Conservation (phyloP, 2,329 filamentous ascomycete species). For the Aspergillus brunneoviolaceus region DNA sequence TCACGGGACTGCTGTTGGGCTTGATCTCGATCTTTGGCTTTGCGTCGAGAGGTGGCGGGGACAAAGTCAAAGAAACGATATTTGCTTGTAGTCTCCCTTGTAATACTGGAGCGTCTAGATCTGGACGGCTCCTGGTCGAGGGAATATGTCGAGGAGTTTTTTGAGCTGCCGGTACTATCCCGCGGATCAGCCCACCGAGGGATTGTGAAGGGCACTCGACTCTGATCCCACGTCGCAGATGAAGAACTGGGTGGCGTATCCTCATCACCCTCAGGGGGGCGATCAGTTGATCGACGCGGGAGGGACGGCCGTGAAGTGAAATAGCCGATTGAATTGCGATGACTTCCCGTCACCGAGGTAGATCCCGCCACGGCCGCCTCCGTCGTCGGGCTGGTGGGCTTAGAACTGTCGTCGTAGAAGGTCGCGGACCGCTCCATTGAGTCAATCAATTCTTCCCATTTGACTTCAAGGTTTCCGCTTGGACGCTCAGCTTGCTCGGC, state of each 20-base stretch:
- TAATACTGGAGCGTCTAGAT: constrained; percentile 39
- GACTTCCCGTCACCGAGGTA: constrained; percentile 32
- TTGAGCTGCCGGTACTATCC: constrained; percentile 45
- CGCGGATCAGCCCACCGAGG: constrained; percentile 43
- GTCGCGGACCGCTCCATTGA: constrained; percentile 47
- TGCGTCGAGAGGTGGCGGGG: constrained; percentile 42
- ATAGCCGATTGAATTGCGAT: constrained; percentile 44
- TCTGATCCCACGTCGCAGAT: constrained; percentile 45
- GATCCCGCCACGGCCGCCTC: constrained; percentile 33
- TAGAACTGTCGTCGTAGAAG: constrained; percentile 43
- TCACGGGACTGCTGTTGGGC: constrained; percentile 35
- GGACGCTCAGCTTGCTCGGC: constrained; percentile 52
- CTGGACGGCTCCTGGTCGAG: constrained; percentile 41
- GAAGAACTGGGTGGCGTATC: constrained; percentile 48
- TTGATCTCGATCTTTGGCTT: constrained; percentile 42
- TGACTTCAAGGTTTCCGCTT: constrained; percentile 46
- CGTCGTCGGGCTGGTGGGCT: constrained; percentile 38
- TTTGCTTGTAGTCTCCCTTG: constrained; percentile 41
- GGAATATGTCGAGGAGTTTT: constrained; percentile 49
- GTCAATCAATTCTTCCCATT: constrained; percentile 52
- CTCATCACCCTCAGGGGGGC: constrained; percentile 39
- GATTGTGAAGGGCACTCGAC: constrained; percentile 41
- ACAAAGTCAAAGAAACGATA: constrained; percentile 48
- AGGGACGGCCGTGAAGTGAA: constrained; percentile 40
- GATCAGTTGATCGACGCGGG: constrained; percentile 41